Evolutionary conservation across 768 basidiomycete species (phyloP), one percentile per base, ranked within the genome.

Genomic region (Amanita pallidorosea): DNA sequence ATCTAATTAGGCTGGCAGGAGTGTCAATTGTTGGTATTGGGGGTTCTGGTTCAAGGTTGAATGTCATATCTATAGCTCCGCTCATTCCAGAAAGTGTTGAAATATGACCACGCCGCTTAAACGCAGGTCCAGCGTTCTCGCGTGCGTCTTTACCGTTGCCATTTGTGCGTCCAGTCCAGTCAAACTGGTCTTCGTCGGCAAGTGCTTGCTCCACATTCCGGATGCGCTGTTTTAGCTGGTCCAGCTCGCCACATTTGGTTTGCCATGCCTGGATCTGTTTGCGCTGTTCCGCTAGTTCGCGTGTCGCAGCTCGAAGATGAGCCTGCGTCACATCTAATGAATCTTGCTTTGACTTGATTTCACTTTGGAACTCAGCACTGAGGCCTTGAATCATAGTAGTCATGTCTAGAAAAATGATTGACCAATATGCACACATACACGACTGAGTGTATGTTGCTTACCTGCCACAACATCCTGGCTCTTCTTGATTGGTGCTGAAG

Each of bases 281-380:
- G 41, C 96, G 84, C 62, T 92, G 88, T 57, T 93, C 88, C 0
- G 92, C 84, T 18, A 99, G 80, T 57, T 91, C 85, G 49, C 88
- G 84, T 2, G 95, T 97, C 1, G 92, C 88, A 11, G 85, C 84
- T 23, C 88, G 85, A 9, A 99, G 79, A 56, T 93, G 85, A 4
- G 80, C 81, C 63, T 91, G 89, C 9, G 85, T 91, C 15, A 85
- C 79, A 54, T 91, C 89, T n/a, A 97, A 78, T 17, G 78, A 73
- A 56, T 91, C 89, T 65, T 92, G 84, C 63, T 96, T 97, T 17
- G 76, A 65, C 61, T 87, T 84, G 56, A 97, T 77, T 65, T 99
- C 96, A 20, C 75, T 56, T 40, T 83, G 74, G 65, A 95, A 97
- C 34, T 95, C 89, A 5, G 74, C 62, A 51, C 81, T 79, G 5